Evolutionary conservation across 495 filamentous ascomycete genomes (phyloP), one percentile per base, ranked within the genome.

Genomic region (Trypethelium eluteriae): DNA sequence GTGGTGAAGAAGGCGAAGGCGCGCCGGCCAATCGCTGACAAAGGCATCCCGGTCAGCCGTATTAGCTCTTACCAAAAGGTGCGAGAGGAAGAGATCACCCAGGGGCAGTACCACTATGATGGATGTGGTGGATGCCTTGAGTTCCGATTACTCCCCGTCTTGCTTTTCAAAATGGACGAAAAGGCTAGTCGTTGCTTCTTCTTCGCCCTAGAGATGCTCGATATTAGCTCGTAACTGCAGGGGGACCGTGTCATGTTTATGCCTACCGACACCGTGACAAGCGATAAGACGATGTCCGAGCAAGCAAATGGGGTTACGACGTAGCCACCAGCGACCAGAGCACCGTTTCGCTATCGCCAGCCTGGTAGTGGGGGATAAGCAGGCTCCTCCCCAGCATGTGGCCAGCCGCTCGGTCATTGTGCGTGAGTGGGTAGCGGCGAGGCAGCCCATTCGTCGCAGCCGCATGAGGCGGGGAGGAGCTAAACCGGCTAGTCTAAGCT

Each of bases 341-440:
- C 53, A 59, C 53, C 32, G 53, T 18, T 9, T 59, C 32, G 32
- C 53, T 59, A 59, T 59, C 53, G 53, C 53, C 18, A 36, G 53
- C 18, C 3, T 59, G 34, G 34, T 59, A 32, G 53, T 36, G 53
- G 53, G 53, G 53, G 32, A 59, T 35, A 59, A 59, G 53, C 53
- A 59, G 36, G 34, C 14, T 7, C 41, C 7, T 59, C 53, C 7
- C 10, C 53, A 59, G 53, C 53, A 59, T 59, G 53, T 59, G 53
- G 53, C 53, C 53, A 59, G 53, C 53, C 53, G 5, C 53, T 59
- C 41, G 41, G 41, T 44, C 41, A 44, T 44, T 44, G 41, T 44
- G 41, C 41, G 41, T 44, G 41, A 32, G 16, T 53, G 11, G 11
- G 11, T 18, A 2, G 25, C 11, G 53, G 53, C 53, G 25, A 32